Conservation (phyloP, 495 filamentous ascomycete genomes). For the Aspergillus ostianus region DNA sequence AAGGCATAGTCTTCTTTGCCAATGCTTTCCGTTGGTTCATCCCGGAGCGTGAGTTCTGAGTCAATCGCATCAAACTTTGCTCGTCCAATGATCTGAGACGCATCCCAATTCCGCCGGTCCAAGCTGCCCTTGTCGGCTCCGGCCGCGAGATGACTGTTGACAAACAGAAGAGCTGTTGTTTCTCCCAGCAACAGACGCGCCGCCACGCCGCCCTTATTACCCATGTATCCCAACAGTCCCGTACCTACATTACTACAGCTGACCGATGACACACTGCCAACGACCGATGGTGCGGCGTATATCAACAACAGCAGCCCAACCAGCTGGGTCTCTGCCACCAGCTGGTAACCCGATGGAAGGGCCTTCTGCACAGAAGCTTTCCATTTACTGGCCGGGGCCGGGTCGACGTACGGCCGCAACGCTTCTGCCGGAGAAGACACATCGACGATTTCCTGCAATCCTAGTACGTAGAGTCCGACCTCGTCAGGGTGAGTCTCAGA, state of each 20-base stretch:
- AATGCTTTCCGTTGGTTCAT: conserved; percentile 61
- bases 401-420: conserved; percentile 70
- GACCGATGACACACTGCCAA: conserved; percentile 68
- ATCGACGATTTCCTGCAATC: conserved; percentile 90
- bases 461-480: conserved; percentile 85
- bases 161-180: conserved; percentile 80
- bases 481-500: conserved; percentile 46
- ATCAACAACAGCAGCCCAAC: conserved; percentile 83
- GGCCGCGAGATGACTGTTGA: conserved; percentile 88
- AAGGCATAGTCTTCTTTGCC: conserved; percentile 91
- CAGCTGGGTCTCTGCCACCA: conserved; percentile 78
- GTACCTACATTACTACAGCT: conserved; percentile 80
- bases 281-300: conserved; percentile 75
- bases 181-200: conserved; percentile 85
- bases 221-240: conserved; percentile 85
- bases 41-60: conserved; percentile 49
- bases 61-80: conserved; percentile 72
- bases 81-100: conserved; percentile 67
- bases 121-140: conserved; percentile 73
- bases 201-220: conserved; percentile 90
- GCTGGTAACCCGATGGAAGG: conserved; percentile 72
- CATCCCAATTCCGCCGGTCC: conserved; percentile 90
- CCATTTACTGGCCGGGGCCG: conserved; percentile 68
- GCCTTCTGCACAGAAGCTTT: conserved; percentile 68
- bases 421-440: conserved; percentile 66